Conservation (phyloP, 495 filamentous ascomycete species). For the Stereocaulon alpinum region DNA sequence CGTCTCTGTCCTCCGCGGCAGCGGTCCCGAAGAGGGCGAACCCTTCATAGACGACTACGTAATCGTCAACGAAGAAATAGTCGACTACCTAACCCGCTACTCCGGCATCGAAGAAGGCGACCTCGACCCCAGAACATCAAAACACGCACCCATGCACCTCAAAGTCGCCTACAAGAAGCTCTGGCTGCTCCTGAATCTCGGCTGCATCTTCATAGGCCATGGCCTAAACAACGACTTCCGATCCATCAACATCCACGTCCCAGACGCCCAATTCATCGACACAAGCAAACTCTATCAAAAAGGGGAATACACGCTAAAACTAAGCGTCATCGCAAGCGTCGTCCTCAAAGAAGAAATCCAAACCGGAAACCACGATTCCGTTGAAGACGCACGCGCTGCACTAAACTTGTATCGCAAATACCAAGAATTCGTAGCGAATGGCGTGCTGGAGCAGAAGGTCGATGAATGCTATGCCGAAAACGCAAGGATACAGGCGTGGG, state of each 20-base stretch:
- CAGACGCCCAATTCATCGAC: constrained; percentile 82
- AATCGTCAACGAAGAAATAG: constrained; percentile 75
- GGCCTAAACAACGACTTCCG: constrained; percentile 89
- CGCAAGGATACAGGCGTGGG: constrained; percentile 65
- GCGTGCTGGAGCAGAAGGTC: constrained; percentile 67
- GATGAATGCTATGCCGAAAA: constrained; percentile 73
- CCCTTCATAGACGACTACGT: constrained; percentile 99
- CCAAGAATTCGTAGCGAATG: constrained; percentile 75
- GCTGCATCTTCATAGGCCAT: constrained; percentile 89
- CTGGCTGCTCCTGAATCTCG: constrained; percentile 90
- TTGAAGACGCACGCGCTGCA: constrained; percentile 87
- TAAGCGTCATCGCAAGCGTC: constrained; percentile 80
- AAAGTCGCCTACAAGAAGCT: constrained; percentile 96
- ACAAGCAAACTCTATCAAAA: constrained; percentile 80
- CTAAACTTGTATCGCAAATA: constrained; percentile 85
- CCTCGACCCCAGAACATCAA: constrained; percentile 60
- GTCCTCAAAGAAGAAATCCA: constrained; percentile 89
- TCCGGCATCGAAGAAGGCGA: constrained; percentile 83
- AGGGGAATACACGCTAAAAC: constrained; percentile 53
- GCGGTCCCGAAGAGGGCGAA: constrained; percentile 60
- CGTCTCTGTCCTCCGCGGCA: constrained; percentile 75
- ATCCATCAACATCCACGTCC: constrained; percentile 94
- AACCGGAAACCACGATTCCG: constrained; percentile 76
- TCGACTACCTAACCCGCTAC: constrained; percentile 88
- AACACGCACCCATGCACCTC: constrained; percentile 71